Percentiles rank a stretch among this genome's conserved stretches.
These are phyloP conservation scores for Coleophoma eucalyptorum DNA, from an alignment of 2,329 filamentous ascomycete genomes.

Conservation along the genomic window DNA sequence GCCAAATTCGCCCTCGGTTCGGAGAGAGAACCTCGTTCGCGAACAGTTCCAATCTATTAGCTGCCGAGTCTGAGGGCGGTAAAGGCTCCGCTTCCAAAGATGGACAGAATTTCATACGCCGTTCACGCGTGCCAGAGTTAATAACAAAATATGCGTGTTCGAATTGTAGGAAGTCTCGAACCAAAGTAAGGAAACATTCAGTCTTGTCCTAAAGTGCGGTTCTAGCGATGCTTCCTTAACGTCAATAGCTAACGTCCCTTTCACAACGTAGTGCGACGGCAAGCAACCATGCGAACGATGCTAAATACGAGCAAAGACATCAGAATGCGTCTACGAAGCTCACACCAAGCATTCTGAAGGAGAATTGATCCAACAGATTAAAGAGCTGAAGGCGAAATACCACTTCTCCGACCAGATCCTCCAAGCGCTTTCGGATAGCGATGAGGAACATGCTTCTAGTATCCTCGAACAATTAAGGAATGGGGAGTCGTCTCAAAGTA, in stretches of 20 bases:
- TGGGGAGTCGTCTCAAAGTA: slow-evolving; percentile 22
- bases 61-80: slow-evolving; percentile 18
- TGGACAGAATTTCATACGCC: slow-evolving; percentile 16
- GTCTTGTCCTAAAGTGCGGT: background rate
- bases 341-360: slow-evolving; percentile 31
- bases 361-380: slow-evolving; percentile 27
- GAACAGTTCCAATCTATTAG: slow-evolving; percentile 19
- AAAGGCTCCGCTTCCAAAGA: slow-evolving; percentile 10
- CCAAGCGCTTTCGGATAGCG: slow-evolving; percentile 20
- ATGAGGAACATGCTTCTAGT: slow-evolving; percentile 24
- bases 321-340: slow-evolving; percentile 26
- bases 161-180: slow-evolving; percentile 30
- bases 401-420: slow-evolving; percentile 24
- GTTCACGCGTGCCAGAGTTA: slow-evolving; percentile 25
- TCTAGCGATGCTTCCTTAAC: no score
- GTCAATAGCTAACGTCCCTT: no score
- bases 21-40: slow-evolving; percentile 19
- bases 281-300: slow-evolving; percentile 28
- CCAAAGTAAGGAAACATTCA: slow-evolving; percentile 24
- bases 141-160: slow-evolving; percentile 30
- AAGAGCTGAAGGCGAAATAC: slow-evolving; percentile 23
- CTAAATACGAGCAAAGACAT: slow-evolving; percentile 17
- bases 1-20: slow-evolving; percentile 21
- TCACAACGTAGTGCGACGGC: slow-evolving; percentile 30
- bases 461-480: slow-evolving; percentile 24